phyloP scores from a whole-genome alignment of 2,329 filamentous ascomycete species.

The Aspergillus neoniger region DNA sequence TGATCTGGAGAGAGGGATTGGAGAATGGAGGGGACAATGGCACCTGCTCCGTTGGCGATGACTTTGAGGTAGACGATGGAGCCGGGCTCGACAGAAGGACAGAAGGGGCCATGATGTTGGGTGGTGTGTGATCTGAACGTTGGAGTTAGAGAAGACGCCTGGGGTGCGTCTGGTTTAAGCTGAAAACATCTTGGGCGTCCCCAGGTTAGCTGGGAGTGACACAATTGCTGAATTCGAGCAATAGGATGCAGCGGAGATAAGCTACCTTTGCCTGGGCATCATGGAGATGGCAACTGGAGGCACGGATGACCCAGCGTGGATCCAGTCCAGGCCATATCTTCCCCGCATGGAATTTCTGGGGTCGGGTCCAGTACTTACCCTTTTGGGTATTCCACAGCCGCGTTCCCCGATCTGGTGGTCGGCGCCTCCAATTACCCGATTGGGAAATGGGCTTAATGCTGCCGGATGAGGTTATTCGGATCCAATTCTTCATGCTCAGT shows the following conservation, averaged over 20 bases:
- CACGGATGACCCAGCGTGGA: neutral
- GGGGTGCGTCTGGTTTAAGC: neutral
- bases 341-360: neutral
- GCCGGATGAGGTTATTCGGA: neutral
- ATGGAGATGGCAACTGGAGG: neutral
- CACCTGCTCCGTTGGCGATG: neutral
- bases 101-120: constrained; percentile 9
- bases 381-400: neutral
- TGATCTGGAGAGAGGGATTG: constrained; percentile 63
- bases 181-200: neutral
- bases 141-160: no score
- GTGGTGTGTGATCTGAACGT: no score
- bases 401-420: constrained; percentile 11
- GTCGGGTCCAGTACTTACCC: no score
- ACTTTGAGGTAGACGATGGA: neutral
- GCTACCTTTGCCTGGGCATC: neutral
- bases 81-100: neutral
- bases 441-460: constrained; percentile 14
- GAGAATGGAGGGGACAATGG: constrained; percentile 11
- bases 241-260: neutral
- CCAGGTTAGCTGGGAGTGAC: neutral
- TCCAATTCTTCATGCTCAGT: neutral
- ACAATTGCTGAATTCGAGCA: no score
- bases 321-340: neutral
- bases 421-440: constrained; percentile 22